A percentile compares a stretch with the other conserved stretches of the same genome.
Evolutionary conservation across 2,329 filamentous ascomycete species (phyloP).

Genomic region (Esteya vermicola): DNA sequence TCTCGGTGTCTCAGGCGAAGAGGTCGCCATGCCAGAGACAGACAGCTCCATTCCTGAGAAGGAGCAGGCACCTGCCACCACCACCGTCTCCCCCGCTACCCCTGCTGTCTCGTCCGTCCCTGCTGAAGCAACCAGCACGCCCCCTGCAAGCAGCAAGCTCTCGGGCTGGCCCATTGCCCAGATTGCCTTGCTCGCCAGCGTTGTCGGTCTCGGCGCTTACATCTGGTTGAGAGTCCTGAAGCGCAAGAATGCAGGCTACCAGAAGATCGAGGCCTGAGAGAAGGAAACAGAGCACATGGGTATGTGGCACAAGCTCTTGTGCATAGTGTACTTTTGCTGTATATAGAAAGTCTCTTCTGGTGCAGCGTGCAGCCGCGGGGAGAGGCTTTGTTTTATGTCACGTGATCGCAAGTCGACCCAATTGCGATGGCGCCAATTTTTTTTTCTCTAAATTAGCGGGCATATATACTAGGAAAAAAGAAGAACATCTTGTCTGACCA

Average conservation of each 20-base stretch:
- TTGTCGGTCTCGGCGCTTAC: constrained; percentile 30
- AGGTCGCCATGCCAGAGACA: constrained; percentile 8
- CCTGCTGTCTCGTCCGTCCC: too few species aligned
- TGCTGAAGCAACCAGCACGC: too few species aligned
- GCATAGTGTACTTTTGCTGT: too few species aligned
- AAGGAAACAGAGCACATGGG: not conserved
- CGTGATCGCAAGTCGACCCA: not conserved
- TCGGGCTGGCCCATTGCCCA: too few species aligned
- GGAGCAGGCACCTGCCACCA: constrained; percentile 9
- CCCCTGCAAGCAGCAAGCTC: too few species aligned
- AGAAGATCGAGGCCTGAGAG: constrained; percentile 27
- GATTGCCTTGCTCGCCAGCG: too few species aligned
- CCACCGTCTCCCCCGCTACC: not conserved
- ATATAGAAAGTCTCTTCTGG: too few species aligned
- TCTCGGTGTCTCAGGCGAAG: constrained; percentile 20
- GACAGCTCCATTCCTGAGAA: constrained; percentile 11
- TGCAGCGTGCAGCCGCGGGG: too few species aligned
- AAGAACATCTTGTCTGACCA: not conserved
- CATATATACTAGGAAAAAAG: not conserved
- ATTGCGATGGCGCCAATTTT: not conserved
- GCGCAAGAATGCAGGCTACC: constrained; percentile 20
- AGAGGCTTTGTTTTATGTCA: too few species aligned
- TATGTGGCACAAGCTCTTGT: not conserved
- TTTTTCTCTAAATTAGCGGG: not conserved
- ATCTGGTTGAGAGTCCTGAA: constrained; percentile 26